Base-by-base conservation (phyloP, 78 protist genomes). In the Speleostelium caveatum region DNA sequence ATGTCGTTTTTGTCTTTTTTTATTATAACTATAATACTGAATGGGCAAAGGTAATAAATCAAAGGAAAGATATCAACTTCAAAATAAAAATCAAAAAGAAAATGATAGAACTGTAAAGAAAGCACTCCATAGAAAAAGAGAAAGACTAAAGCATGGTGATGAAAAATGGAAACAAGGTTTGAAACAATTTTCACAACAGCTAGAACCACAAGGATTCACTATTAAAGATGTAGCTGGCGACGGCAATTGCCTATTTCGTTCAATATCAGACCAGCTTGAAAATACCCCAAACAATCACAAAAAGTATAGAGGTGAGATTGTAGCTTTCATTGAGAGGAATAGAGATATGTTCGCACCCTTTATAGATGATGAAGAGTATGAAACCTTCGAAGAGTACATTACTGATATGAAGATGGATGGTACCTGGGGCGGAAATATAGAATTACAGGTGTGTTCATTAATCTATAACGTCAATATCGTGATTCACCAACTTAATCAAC, bases 181-280 rank as follows among this genome's bases (percentile, higher is more conserved):
- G 2, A 59, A 65, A 19, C 33, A 16, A 76, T 89, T 89, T 53
- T 14, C n/a, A 42, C 51, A 65, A 21, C 86, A 89, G 59, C 45
- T 89, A 32, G 72, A 89, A 32, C 86, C 86, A 69, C 35, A 58
- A 3, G 94, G 87, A 38, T 69, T 89, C 6, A 39, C 24, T 4
- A 89, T 93, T 45, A 93, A 86, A 39, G 95, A 93, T 78, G 95
- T 93, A 28, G 89, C 95, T 33, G 95, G 95, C 26, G 95, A 93
- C 86, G 95, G 95, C 39, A 93, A 93, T 93, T 93, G 95, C 67
- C 32, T 93, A 60, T 93, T 93, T 75, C 73, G 95, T 62, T 79
- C 95, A 12, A 69, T 93, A 33, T 67, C 90, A 10, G 95, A 93
- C 67, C 95, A 93, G 30, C 33, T 93, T 14, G 86, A 93, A 68